phyloP scores from a whole-genome alignment of 140 eudicot genomes.

The Oenanthe javanica region DNA sequence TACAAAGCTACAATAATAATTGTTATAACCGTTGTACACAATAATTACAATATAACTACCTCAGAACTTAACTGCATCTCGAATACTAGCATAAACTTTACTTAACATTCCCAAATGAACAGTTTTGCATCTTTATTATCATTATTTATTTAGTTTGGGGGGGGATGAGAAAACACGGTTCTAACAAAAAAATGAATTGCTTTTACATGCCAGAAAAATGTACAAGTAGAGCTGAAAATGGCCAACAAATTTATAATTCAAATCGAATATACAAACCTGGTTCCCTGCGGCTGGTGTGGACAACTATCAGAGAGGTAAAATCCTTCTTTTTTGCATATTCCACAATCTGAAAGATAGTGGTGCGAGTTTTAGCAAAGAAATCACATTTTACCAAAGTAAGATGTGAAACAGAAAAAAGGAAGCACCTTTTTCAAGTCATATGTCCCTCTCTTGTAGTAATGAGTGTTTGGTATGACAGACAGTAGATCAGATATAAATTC shows the following conservation, averaged over 20 bases:
- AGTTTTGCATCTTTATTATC: background rate
- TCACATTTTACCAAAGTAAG: background rate
- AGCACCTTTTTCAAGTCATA: conserved; percentile 86
- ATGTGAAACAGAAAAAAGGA: background rate
- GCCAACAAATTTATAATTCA: background rate
- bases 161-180: background rate
- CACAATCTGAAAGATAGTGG: conserved; percentile 48
- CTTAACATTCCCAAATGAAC: background rate
- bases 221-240: background rate
- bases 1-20: background rate
- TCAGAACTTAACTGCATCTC: background rate
- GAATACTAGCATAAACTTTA: too few relatives aligned
- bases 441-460: conserved; percentile 86
- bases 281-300: conserved; percentile 94
- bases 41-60: background rate
- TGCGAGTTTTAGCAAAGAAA: background rate
- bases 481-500: conserved; percentile 71
- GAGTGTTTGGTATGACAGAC: conserved; percentile 70
- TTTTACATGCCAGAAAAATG: background rate
- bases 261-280: conserved; percentile 49
- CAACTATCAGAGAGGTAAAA: conserved; percentile 71
- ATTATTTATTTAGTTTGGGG: too few relatives aligned
- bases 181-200: background rate
- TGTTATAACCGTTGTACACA: background rate
- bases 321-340: conserved; percentile 81